Percentiles rank a stretch among this genome's conserved stretches.
These are phyloP conservation scores for Neoboletus subvelutipes DNA, from an alignment of 768 basidiomycete genomes.

Conservation along the genomic window DNA sequence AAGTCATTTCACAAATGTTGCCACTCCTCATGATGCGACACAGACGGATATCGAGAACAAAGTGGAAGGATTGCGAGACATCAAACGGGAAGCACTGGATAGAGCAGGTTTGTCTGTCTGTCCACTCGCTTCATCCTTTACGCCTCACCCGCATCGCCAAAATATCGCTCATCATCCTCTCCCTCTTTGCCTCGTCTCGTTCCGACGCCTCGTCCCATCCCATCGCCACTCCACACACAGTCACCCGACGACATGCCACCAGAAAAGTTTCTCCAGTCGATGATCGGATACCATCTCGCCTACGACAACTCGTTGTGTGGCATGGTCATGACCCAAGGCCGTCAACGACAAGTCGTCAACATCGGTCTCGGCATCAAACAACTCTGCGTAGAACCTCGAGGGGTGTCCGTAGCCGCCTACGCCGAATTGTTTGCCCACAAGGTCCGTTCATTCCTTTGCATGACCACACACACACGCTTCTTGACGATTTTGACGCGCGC, in stretches of 20 bases:
- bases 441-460: slow-evolving; percentile 38
- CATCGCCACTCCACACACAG: slow-evolving; percentile 25
- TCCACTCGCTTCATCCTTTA: neutral
- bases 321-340: slow-evolving; percentile 86
- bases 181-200: neutral
- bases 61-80: slow-evolving; percentile 67
- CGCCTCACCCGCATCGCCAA: neutral
- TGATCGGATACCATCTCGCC: slow-evolving; percentile 78
- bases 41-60: slow-evolving; percentile 70
- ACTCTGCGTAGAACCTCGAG: slow-evolving; percentile 59
- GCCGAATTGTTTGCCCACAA: slow-evolving; percentile 75
- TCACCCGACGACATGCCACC: slow-evolving; percentile 60
- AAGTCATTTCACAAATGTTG: slow-evolving; percentile 69
- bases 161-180: slow-evolving; percentile 3
- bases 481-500: neutral
- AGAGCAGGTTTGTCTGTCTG: slow-evolving; percentile 57
- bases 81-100: slow-evolving; percentile 77
- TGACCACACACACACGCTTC: neutral
- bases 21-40: slow-evolving; percentile 87
- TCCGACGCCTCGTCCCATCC: neutral
- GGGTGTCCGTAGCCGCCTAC: slow-evolving; percentile 59
- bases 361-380: slow-evolving; percentile 80
- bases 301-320: slow-evolving; percentile 69
- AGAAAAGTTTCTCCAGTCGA: slow-evolving; percentile 64
- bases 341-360: slow-evolving; percentile 71